Percentiles rank a stretch among this genome's conserved stretches.
phyloP scores from a whole-genome alignment of 2,329 filamentous ascomycete genomes.

The Pestalotiopsis sp. region DNA sequence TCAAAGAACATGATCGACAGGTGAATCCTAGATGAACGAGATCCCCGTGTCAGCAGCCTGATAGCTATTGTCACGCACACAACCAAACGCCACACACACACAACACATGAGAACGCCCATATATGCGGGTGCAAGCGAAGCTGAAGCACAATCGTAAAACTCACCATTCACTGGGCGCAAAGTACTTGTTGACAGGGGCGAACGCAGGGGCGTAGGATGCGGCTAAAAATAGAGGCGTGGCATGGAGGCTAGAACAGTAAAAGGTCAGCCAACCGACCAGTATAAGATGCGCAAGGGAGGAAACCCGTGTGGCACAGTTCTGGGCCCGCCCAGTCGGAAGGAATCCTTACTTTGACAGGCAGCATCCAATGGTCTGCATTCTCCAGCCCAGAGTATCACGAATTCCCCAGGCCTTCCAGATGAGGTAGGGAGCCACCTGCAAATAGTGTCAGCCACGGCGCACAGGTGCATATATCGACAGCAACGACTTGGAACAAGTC shows the following conservation, averaged over 20 bases:
- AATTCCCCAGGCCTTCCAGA: slow-evolving; percentile 56
- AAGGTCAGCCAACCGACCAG: background rate
- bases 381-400: slow-evolving; percentile 62
- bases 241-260: slow-evolving; percentile 46
- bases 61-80: background rate
- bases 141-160: slow-evolving; percentile 17
- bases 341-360: slow-evolving; percentile 31
- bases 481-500: background rate
- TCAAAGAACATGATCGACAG: slow-evolving; percentile 58
- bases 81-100: background rate
- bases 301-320: background rate
- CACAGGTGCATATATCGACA: background rate
- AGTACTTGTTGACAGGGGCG: slow-evolving; percentile 48
- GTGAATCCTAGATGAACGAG: slow-evolving; percentile 38
- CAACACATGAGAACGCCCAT: background rate
- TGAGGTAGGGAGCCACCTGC: slow-evolving; percentile 51
- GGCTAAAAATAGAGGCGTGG: slow-evolving; percentile 60
- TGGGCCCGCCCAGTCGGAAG: background rate
- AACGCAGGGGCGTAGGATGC: slow-evolving; percentile 46
- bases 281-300: background rate
- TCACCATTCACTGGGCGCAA: slow-evolving; percentile 55
- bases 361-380: slow-evolving; percentile 51
- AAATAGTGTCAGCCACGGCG: slow-evolving; percentile 5
- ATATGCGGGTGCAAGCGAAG: background rate
- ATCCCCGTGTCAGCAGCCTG: background rate